A percentile compares a stretch with the other conserved stretches of the same genome.
phyloP scores from a whole-genome alignment of 306 rosid species.

The Amphicarpaea edgeworthii region DNA sequence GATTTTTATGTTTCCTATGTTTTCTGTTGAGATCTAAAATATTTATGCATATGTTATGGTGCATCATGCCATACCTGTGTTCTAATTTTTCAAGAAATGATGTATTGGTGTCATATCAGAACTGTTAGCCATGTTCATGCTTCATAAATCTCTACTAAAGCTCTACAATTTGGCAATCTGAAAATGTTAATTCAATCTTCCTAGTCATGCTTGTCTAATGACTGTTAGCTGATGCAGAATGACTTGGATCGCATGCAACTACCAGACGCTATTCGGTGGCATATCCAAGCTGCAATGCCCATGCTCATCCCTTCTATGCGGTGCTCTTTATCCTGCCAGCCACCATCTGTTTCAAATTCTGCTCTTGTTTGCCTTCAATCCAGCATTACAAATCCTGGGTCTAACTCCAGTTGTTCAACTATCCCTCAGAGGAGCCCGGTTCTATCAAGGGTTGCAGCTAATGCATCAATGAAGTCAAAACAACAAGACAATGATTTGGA shows the following conservation, averaged over 20 bases:
- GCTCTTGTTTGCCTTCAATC: constrained; percentile 72
- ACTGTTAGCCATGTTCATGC: neutral
- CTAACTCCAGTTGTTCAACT: constrained; percentile 56
- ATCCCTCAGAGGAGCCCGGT: constrained; percentile 58
- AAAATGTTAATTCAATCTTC: constrained; percentile 1
- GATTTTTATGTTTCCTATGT: neutral
- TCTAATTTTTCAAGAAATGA: neutral
- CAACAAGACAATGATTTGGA: constrained; percentile 72
- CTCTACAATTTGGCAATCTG: neutral
- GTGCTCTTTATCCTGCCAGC: constrained; percentile 77
- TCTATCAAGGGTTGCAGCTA: constrained; percentile 55
- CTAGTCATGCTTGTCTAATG: constrained; percentile 10
- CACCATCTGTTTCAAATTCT: constrained; percentile 64
- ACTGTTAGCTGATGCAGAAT: constrained; percentile 61
- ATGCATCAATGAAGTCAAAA: constrained; percentile 70
- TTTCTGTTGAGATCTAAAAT: neutral
- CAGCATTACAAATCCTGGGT: constrained; percentile 54
- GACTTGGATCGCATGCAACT: constrained; percentile 87
- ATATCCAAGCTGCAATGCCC: constrained; percentile 96
- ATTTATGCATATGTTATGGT: constrained; percentile 34
- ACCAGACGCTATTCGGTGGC: constrained; percentile 81
- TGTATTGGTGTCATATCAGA: neutral
- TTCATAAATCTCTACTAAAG: neutral
- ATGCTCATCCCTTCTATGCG: constrained; percentile 64
- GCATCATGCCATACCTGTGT: neutral